A percentile compares a stretch with the other conserved stretches of the same genome.
Evolutionary conservation across 2,329 filamentous ascomycete species (phyloP).

Genomic region (Fusarium sp.): DNA sequence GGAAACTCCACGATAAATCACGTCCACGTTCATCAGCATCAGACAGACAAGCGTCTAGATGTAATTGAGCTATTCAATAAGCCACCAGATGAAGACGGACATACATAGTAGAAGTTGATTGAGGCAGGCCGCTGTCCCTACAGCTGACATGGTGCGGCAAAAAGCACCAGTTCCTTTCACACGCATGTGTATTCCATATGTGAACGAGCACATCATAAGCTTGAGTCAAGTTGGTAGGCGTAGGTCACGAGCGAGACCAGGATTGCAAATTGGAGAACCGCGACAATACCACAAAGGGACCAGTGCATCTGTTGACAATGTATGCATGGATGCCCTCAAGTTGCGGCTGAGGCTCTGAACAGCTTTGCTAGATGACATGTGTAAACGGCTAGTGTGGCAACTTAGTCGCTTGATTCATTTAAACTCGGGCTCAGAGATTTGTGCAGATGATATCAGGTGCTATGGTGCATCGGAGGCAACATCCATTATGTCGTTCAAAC

Average conservation of each 20-base stretch:
- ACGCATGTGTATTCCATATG: neutral
- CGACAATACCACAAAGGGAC: slow-evolving; percentile 17
- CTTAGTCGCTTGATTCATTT: slow-evolving; percentile 30
- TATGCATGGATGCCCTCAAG: neutral
- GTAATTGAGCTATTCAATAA: neutral
- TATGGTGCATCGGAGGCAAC: slow-evolving; percentile 3
- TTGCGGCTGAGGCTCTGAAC: slow-evolving; percentile 25
- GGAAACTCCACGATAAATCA: slow-evolving; percentile 1
- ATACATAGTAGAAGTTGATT: neutral
- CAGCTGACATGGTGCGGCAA: neutral
- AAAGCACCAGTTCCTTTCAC: neutral
- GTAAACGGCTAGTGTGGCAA: slow-evolving; percentile 39
- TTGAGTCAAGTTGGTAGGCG: neutral
- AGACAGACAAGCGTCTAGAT: neutral
- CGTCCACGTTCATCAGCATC: neutral
- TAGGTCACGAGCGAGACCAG: neutral
- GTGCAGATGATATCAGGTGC: neutral
- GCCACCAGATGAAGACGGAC: neutral
- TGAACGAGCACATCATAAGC: neutral
- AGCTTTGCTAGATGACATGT: slow-evolving; percentile 4
- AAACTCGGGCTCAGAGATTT: slow-evolving; percentile 1
- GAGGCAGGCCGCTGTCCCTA: neutral
- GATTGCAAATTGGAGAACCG: slow-evolving; percentile 23
- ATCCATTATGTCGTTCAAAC: slow-evolving; percentile 14
- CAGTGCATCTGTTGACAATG: slow-evolving; percentile 30